Base-by-base conservation (phyloP, 345 rosid genomes). In the Firmiana major region DNA sequence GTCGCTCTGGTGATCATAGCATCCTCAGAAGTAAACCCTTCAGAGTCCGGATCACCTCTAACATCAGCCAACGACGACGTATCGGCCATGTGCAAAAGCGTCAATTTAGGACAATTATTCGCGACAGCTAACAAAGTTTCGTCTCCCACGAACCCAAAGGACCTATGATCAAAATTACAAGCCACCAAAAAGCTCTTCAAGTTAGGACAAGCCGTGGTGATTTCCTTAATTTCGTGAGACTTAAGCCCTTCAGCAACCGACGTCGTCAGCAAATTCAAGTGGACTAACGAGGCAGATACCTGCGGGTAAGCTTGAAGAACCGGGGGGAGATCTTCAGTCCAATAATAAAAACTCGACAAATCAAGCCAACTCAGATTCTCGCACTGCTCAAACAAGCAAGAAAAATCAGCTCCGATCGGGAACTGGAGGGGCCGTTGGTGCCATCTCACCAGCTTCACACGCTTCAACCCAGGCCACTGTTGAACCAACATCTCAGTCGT, bases 291-390 rank as follows among this genome's bases (percentile, higher is more conserved):
- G 7, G 78, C 82, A 1, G 97, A 86, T 5, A 83, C 83, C 3
- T 74, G 71, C 8, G 93, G 86, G 68, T 80, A 83, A 0, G 79
- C 82, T 66, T 80, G 89, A 42, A 96, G 89, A 43, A 85, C 97
- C 40, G 94, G 94, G 40, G 97, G 97, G 7, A 96, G 81, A 67
- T 96, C 98, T 73, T 96, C 99, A 1, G 97, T 87, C 97, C 94
- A 96, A 88, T 89, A 90, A 75, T 92, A 94, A 74, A 96, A 94
- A 43, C 45, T 79, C 11, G 99, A 93, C 62, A 93, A 88, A 79
- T 91, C 97, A 1, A 96, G 75, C 7, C 82, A 84, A 8, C 74
- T 75, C 3, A 96, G 86, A 8, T 46, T 74, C 19, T 34, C 75
- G 78, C 95, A 91, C 75, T 85, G 86, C 74, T 84, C 83, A 73